Evolutionary conservation across 179 eudicot genomes (phyloP).

Genomic region (Kewa caespitosa): DNA sequence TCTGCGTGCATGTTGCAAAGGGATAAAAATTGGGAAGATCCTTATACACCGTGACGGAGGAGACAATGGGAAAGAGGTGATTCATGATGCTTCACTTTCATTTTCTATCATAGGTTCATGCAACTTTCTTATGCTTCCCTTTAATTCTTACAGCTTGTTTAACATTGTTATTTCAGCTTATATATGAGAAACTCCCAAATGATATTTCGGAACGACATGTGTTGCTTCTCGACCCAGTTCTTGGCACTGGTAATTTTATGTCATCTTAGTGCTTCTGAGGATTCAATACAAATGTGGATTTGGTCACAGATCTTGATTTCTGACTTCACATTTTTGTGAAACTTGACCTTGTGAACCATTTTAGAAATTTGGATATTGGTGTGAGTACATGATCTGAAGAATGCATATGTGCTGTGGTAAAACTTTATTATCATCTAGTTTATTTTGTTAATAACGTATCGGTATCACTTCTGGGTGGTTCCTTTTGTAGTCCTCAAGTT

Average conservation of each 20-base stretch:
- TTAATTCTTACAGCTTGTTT: conserved; percentile 5
- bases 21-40: conserved; percentile 95
- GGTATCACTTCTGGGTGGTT: neutral
- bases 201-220: conserved; percentile 94
- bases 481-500: neutral
- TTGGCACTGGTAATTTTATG: conserved; percentile 79
- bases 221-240: conserved; percentile 94
- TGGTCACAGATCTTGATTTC: neutral
- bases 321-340: neutral
- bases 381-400: neutral
- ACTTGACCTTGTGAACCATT: neutral
- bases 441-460: neutral
- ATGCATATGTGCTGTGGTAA: neutral
- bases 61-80: conserved; percentile 95
- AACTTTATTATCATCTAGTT: neutral
- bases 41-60: conserved; percentile 98
- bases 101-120: neutral
- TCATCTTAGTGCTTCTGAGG: neutral
- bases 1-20: conserved; percentile 97
- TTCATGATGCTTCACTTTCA: neutral
- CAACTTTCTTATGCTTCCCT: neutral
- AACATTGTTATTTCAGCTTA: conserved; percentile 55
- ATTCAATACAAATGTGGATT: neutral
- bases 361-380: neutral
- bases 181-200: conserved; percentile 90